Conservation (phyloP, 441 rosid species). For the Gossypium davidsonii region DNA sequence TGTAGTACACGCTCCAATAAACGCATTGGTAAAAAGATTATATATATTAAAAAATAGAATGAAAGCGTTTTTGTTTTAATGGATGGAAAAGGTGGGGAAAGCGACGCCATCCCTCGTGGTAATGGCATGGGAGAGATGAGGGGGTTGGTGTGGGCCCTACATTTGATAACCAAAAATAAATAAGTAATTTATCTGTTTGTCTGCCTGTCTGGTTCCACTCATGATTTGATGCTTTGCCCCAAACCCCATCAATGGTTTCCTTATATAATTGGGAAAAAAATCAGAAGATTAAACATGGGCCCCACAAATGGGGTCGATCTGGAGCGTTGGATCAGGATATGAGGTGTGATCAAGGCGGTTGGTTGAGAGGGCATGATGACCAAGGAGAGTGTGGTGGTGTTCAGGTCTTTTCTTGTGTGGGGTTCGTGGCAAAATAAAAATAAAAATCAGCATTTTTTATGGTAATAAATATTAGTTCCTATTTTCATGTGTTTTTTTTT, state of each 20-base stretch:
- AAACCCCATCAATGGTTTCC: slow-evolving; percentile 17
- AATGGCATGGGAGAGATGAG: slow-evolving; percentile 18
- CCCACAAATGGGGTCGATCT: neutral
- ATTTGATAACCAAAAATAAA: neutral
- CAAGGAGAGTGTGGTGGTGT: slow-evolving; percentile 13
- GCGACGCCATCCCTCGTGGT: slow-evolving; percentile 32
- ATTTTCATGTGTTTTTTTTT: too few relatives aligned
- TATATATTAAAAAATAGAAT: neutral
- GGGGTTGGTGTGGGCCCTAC: slow-evolving; percentile 21
- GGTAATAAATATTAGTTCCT: neutral
- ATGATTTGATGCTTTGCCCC: slow-evolving; percentile 51
- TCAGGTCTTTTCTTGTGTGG: slow-evolving; percentile 7
- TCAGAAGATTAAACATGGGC: slow-evolving; percentile 23
- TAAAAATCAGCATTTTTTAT: neutral
- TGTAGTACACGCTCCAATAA: neutral
- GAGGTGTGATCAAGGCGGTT: slow-evolving; percentile 27
- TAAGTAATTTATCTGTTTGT: slow-evolving; percentile 29
- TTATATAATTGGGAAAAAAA: slow-evolving; percentile 14
- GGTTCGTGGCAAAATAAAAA: neutral
- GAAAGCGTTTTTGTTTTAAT: neutral
- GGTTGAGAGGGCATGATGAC: neutral
- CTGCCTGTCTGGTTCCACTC: slow-evolving; percentile 23
- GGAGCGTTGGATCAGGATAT: neutral
- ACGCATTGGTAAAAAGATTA: neutral
- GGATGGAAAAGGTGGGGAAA: slow-evolving; percentile 26